Percentiles rank a stretch among this genome's conserved stretches.
phyloP scores from a whole-genome alignment of 1,284 basidiomycete genomes.

The Sporisorium exsertum region DNA sequence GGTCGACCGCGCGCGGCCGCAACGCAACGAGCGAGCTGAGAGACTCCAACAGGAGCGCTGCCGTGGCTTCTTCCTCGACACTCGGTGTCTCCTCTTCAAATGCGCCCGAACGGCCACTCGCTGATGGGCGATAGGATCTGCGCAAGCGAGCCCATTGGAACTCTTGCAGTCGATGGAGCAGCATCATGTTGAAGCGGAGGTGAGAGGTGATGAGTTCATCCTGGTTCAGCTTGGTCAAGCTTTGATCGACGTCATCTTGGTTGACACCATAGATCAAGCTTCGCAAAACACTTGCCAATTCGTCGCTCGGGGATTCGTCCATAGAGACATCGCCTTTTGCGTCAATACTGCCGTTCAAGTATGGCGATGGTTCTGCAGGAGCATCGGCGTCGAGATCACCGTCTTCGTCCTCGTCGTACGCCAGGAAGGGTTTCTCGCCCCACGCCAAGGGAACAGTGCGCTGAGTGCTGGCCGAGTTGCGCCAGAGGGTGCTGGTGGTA shows the following conservation, averaged over 20 bases:
- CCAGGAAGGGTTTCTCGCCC: conserved; percentile 28
- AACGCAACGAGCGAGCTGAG: conserved; percentile 42
- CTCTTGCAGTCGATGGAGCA: conserved; percentile 56
- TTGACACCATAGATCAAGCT: conserved; percentile 32
- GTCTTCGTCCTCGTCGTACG: conserved; percentile 9
- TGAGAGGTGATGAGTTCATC: conserved; percentile 42
- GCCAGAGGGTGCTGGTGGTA: conserved; percentile 36
- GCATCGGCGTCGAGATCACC: conserved; percentile 9
- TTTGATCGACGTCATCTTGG: conserved; percentile 19
- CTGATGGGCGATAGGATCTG: conserved; percentile 22
- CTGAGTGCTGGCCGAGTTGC: conserved; percentile 17
- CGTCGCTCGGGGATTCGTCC: conserved; percentile 11
- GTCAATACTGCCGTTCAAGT: conserved; percentile 2
- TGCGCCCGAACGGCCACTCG: conserved; percentile 7
- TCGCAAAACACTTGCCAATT: conserved; percentile 9
- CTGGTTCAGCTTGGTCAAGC: conserved; percentile 36
- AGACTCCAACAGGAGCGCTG: conserved; percentile 44
- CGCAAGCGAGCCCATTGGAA: conserved; percentile 61
- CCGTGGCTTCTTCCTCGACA: conserved; percentile 47
- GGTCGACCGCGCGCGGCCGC: conserved; percentile 28
- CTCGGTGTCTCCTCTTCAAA: conserved; percentile 20
- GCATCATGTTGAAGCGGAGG: conserved; percentile 49
- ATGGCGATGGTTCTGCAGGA: conserved; percentile 6
- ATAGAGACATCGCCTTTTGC: conserved; percentile 18
- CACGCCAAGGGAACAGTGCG: conserved; percentile 24